Evolutionary conservation across 441 rosid species (phyloP).

Genomic region (Gossypium aridum): DNA sequence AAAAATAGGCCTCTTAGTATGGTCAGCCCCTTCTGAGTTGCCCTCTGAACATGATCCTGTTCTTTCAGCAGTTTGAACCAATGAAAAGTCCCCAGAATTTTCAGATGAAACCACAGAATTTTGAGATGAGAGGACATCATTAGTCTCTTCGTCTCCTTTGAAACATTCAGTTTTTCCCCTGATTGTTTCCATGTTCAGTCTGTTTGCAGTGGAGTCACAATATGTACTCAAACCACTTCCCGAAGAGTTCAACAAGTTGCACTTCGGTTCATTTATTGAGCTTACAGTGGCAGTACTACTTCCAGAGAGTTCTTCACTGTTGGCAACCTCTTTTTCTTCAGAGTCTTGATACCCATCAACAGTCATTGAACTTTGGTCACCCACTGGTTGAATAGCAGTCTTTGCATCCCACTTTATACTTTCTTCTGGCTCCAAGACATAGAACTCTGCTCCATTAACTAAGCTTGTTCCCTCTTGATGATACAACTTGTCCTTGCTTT

Average conservation of each 20-base stretch:
- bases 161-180: slow-evolving; percentile 16
- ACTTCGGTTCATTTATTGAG: slow-evolving; percentile 27
- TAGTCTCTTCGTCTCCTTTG: slow-evolving; percentile 19
- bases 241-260: slow-evolving; percentile 21
- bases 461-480: slow-evolving; percentile 31
- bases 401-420: slow-evolving; percentile 31
- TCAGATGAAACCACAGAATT: slow-evolving; percentile 59
- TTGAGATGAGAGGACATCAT: slow-evolving; percentile 37
- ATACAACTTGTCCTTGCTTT: slow-evolving; percentile 17
- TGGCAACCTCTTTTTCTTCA: slow-evolving; percentile 48
- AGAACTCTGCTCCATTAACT: slow-evolving; percentile 31
- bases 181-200: slow-evolving; percentile 25
- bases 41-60: slow-evolving; percentile 42
- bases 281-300: slow-evolving; percentile 33
- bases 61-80: slow-evolving; percentile 42
- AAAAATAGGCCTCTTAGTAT: slow-evolving; percentile 16
- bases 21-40: slow-evolving; percentile 39
- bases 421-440: slow-evolving; percentile 43
- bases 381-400: slow-evolving; percentile 27
- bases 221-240: slow-evolving; percentile 22
- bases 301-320: slow-evolving; percentile 39
- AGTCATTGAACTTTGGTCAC: slow-evolving; percentile 40
- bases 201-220: slow-evolving; percentile 22
- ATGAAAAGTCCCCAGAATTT: slow-evolving; percentile 31
- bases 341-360: slow-evolving; percentile 23